A percentile compares a stretch with the other conserved stretches of the same genome.
Evolutionary conservation across 306 rosid genomes (phyloP).

Genomic region (Biancaea sappan): DNA sequence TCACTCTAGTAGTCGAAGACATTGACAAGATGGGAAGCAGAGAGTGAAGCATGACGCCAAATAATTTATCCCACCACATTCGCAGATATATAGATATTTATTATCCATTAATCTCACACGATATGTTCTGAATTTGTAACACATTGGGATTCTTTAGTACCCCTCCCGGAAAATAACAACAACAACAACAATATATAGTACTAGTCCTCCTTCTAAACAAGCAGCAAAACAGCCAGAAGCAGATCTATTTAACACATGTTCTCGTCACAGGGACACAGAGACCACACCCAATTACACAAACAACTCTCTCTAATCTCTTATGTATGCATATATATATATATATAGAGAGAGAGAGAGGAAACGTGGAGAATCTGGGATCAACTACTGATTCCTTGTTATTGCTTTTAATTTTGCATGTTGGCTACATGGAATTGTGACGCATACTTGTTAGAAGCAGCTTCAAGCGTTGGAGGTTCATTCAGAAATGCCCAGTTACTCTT

Average conservation of each 20-base stretch:
- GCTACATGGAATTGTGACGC: conserved; percentile 66
- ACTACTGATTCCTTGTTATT: conserved; percentile 39
- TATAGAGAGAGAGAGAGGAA: too few relatives aligned
- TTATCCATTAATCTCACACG: not conserved
- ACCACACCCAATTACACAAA: not conserved
- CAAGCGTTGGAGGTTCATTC: conserved; percentile 67
- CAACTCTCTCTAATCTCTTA: too few relatives aligned
- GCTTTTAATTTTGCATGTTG: not conserved
- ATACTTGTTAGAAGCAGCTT: conserved; percentile 53
- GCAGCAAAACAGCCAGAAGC: not conserved
- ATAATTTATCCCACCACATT: too few relatives aligned
- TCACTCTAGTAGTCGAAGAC: not conserved
- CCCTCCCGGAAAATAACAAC: not conserved
- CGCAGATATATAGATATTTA: too few relatives aligned
- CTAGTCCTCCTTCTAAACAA: not conserved
- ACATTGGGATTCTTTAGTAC: not conserved
- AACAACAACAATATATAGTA: too few relatives aligned
- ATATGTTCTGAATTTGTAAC: not conserved
- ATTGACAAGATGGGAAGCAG: not conserved
- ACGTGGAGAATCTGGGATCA: not conserved
- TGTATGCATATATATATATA: not conserved
- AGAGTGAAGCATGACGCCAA: not conserved
- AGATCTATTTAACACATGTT: not conserved
- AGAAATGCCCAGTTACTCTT: conserved; percentile 91
- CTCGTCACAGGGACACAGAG: not conserved